These are phyloP conservation scores for Fraxinus sp. DNA, from an alignment of 305 asterid species.

Conservation along the genomic window DNA sequence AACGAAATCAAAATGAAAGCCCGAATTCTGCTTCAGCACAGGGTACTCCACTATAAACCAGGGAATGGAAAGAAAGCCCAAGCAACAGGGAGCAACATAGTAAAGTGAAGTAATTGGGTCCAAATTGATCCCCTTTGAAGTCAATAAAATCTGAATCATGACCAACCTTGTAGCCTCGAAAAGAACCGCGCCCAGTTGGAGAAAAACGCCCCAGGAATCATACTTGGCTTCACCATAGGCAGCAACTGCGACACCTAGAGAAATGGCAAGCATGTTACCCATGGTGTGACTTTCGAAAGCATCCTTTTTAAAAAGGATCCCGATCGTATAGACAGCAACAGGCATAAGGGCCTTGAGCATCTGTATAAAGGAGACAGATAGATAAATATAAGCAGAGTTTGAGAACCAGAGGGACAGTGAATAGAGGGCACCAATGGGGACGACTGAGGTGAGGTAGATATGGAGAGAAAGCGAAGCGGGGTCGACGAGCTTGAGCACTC, in stretches of 20 bases:
- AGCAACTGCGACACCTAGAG: slow-evolving; percentile 65
- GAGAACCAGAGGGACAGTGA: slow-evolving; percentile 70
- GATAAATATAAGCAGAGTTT: slow-evolving; percentile 71
- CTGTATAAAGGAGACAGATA: slow-evolving; percentile 73
- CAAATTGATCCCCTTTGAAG: slow-evolving; percentile 55
- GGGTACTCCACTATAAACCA: slow-evolving; percentile 65
- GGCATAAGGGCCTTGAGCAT: slow-evolving; percentile 81
- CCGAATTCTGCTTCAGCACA: slow-evolving; percentile 30
- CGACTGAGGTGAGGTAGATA: slow-evolving; percentile 56
- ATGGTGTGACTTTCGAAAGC: slow-evolving; percentile 38
- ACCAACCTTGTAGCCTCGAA: slow-evolving; percentile 71
- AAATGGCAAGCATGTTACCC: slow-evolving; percentile 65
- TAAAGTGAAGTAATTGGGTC: slow-evolving; percentile 65
- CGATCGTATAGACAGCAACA: slow-evolving; percentile 63
- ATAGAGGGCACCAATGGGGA: slow-evolving; percentile 75
- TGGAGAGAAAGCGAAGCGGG: slow-evolving; percentile 55
- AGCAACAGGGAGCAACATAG: slow-evolving; percentile 70
- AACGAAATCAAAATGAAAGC: slow-evolving; percentile 42
- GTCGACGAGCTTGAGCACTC: slow-evolving; percentile 55
- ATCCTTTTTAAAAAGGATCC: slow-evolving; percentile 51
- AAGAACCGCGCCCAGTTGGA: slow-evolving; percentile 57
- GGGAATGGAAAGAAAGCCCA: slow-evolving; percentile 52
- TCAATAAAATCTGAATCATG: slow-evolving; percentile 63
- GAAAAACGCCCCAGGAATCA: slow-evolving; percentile 62
- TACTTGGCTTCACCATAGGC: slow-evolving; percentile 73